Conservation (phyloP, 2,329 filamentous ascomycete genomes). For the Penicillium hesseltinei region DNA sequence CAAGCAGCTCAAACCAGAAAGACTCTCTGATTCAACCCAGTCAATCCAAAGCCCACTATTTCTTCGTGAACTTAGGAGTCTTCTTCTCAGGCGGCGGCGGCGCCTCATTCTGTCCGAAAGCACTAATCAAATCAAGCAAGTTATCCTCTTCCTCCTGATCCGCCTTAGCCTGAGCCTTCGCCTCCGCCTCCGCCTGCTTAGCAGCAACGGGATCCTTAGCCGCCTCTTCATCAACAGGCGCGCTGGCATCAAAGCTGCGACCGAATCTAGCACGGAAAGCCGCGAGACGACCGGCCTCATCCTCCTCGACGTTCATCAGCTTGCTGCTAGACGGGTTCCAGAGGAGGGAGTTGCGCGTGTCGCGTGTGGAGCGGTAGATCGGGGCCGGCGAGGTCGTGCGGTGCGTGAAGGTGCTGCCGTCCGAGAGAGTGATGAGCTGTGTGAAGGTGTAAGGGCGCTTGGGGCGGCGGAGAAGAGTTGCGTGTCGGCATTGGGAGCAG, state of each 20-base stretch:
- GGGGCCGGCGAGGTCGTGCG: constrained; percentile 53
- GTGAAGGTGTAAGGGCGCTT: constrained; percentile 94
- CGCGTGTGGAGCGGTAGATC: constrained; percentile 67
- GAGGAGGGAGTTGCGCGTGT: constrained; percentile 81
- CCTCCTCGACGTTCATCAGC: constrained; percentile 84
- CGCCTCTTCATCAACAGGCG: constrained; percentile 21
- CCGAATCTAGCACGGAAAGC: constrained; percentile 86
- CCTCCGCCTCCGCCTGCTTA: constrained; percentile 39
- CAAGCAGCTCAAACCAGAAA: constrained; percentile 7
- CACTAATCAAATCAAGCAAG: constrained; percentile 58
- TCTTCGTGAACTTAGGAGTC: constrained; percentile 29
- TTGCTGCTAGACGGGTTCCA: constrained; percentile 87
- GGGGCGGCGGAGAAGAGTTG: constrained; percentile 82
- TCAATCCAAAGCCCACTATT: constrained; percentile 22
- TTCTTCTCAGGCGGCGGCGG: constrained; percentile 15
- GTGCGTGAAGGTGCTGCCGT: constrained; percentile 73
- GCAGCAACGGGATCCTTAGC: constrained; percentile 13
- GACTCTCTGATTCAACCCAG: not conserved
- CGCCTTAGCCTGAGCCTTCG: constrained; percentile 50
- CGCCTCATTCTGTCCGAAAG: constrained; percentile 45
- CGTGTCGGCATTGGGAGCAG: constrained; percentile 68
- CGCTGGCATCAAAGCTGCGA: constrained; percentile 69
- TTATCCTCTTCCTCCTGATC: constrained; percentile 52
- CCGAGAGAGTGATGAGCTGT: constrained; percentile 88
- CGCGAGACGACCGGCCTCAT: constrained; percentile 86